These are phyloP conservation scores for Boechera retrofracta DNA, from an alignment of 345 rosid genomes.

Conservation along the genomic window DNA sequence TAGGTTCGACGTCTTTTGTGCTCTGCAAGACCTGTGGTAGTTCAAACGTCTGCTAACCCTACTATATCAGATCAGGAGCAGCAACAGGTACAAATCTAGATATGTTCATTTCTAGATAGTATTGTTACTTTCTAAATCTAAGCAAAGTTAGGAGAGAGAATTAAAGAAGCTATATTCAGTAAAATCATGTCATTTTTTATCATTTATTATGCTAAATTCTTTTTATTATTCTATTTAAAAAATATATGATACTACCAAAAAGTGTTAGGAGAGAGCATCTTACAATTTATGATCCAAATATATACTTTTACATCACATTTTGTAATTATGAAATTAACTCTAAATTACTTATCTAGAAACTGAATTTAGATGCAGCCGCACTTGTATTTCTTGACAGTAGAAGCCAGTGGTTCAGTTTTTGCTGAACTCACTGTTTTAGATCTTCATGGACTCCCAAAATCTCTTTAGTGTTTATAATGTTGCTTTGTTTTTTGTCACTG, in stretches of 20 bases:
- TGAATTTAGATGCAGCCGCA: constrained; percentile 33
- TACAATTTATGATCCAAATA: background rate
- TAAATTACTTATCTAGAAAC: constrained; percentile 14
- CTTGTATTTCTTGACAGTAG: constrained; percentile 19
- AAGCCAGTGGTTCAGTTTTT: constrained; percentile 20
- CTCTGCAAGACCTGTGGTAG: constrained; percentile 85
- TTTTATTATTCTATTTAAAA: background rate
- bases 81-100: constrained; percentile 71
- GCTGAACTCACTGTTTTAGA: constrained; percentile 21
- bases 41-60: constrained; percentile 79
- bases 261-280: constrained; percentile 11
- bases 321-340: background rate
- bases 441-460: constrained; percentile 2
- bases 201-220: background rate
- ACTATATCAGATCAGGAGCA: constrained; percentile 90
- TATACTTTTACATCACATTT: constrained; percentile 20
- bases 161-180: constrained; percentile 18
- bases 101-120: constrained; percentile 18
- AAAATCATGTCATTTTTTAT: constrained; percentile 5
- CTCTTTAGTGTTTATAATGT: constrained; percentile 15
- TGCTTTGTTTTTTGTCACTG: constrained; percentile 33
- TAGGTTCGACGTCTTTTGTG: constrained; percentile 92
- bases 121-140: constrained; percentile 12
- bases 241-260: background rate
- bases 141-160: constrained; percentile 4